phyloP scores from a whole-genome alignment of 768 basidiomycete species.

The Pleurotus tuber-regium region DNA sequence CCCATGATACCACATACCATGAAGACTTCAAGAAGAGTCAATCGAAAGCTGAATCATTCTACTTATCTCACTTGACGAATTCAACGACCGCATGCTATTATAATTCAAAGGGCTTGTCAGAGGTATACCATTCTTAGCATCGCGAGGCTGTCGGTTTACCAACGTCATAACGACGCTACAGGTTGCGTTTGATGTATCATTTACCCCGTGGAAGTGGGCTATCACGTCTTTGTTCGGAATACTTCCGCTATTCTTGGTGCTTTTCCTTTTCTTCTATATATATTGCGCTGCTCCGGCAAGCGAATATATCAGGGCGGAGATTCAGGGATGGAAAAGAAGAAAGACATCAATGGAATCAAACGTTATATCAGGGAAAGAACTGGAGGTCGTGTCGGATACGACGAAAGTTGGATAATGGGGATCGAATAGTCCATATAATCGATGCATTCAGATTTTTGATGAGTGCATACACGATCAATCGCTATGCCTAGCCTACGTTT shows the following conservation, averaged over 20 bases:
- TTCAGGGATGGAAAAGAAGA: too few species aligned
- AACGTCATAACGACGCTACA: neutral
- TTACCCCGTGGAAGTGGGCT: slow-evolving; percentile 18
- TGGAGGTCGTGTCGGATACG: too few species aligned
- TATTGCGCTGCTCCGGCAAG: too few species aligned
- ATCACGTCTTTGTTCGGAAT: slow-evolving; percentile 17
- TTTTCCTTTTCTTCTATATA: slow-evolving; percentile 11
- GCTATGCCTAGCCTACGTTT: too few species aligned
- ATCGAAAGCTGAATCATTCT: slow-evolving; percentile 6
- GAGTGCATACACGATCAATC: too few species aligned
- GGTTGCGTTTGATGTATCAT: slow-evolving; percentile 11
- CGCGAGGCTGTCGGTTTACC: too few species aligned
- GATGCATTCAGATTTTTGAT: too few species aligned
- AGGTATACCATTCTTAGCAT: slow-evolving; percentile 9
- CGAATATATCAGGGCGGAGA: too few species aligned
- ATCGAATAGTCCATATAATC: too few species aligned
- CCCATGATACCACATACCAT: slow-evolving; percentile 5
- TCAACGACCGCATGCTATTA: slow-evolving; percentile 15
- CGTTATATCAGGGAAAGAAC: too few species aligned
- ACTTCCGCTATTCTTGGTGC: slow-evolving; percentile 10
- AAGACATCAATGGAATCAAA: too few species aligned
- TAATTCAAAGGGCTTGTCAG: slow-evolving; percentile 10
- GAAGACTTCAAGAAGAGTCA: slow-evolving; percentile 17
- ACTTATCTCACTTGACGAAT: slow-evolving; percentile 6
- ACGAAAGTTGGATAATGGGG: too few species aligned